Evolutionary conservation across 192 early-diverging fungal species (phyloP), one percentile per base, ranked within the genome.

Genomic region (Podochytrium sp.): DNA sequence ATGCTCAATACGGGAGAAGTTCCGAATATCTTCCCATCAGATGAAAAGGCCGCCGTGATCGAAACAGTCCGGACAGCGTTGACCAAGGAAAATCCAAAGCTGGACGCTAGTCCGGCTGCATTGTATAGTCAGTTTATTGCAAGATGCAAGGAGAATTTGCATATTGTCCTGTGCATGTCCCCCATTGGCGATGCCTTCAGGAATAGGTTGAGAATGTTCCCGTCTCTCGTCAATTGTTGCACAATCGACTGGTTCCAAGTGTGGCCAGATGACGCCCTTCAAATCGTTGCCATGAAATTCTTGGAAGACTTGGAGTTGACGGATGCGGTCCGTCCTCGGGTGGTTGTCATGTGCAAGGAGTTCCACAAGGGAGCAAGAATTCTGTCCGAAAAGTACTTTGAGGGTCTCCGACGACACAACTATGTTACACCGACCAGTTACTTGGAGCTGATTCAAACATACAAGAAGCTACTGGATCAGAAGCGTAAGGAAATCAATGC

Each of bases 241-340:
- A 88, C 86, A 10, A 88, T 88, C 61, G 86, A 88, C 66, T 88
- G 86, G 86, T 88, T 88, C 75, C 85, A 88, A 61, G 85, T 82
- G 29, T 88, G 86, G 86, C 86, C 86, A 29, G 85, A 88, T 47
- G 86, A 88, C 74, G 86, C 86, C 10, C 74, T 88, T 29, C 79
- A 87, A 65, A 85, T 87, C 71, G 86, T 88, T 0, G 84, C 86
- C 12, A 66, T 58, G 35, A 82, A 78, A 50, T 88, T 88, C 75
- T 57, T 88, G 52, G 86, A 88, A 70, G 84, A 88, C 35, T 80
- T 87, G 10, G 86, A 88, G 73, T 63, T 88, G 39, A 56, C 73
- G 0, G 78, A 79, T 5, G 73, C 72, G 18, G 74, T 85, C 14
- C 78, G 83, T 5, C 70, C 75, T 23, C 81, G 63, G 33, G 82